Conservation (phyloP, 1,284 basidiomycete genomes). For the Pseudozyma flocculosa region DNA sequence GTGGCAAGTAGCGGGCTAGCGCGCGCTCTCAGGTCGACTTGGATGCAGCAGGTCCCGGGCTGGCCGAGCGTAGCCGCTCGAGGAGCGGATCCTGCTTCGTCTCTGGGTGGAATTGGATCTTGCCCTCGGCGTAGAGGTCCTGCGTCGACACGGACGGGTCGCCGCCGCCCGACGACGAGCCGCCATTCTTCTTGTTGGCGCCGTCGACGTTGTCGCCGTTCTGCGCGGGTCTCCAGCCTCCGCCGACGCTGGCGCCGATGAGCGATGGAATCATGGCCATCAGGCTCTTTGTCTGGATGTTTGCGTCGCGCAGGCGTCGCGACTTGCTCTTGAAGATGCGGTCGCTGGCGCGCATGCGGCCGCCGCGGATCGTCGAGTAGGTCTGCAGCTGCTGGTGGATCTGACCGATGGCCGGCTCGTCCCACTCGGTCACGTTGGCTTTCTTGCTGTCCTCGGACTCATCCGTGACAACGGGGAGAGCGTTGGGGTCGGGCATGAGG, state of each 20-base stretch:
- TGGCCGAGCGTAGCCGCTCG: not conserved
- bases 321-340: slow-evolving; percentile 52
- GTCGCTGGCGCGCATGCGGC: slow-evolving; percentile 69
- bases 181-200: no score
- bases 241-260: slow-evolving; percentile 48
- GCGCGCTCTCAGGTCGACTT: no score
- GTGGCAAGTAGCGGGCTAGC: no score
- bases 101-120: slow-evolving; percentile 80
- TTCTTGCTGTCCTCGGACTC: slow-evolving; percentile 52
- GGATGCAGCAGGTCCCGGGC: no score
- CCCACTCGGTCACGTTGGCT: slow-evolving; percentile 69
- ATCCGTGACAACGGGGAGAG: slow-evolving; percentile 64
- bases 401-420: slow-evolving; percentile 72
- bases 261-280: slow-evolving; percentile 62
- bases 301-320: slow-evolving; percentile 50
- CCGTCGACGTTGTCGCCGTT: not conserved
- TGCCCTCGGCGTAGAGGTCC: slow-evolving; percentile 63
- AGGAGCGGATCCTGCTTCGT: slow-evolving; percentile 63
- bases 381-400: slow-evolving; percentile 42
- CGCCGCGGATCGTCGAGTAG: slow-evolving; percentile 62
- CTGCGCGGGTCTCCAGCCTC: slow-evolving; percentile 59
- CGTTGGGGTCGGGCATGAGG: slow-evolving; percentile 70
- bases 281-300: slow-evolving; percentile 68
- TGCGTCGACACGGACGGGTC: slow-evolving; percentile 24
- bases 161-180: slow-evolving; percentile 8